These are phyloP conservation scores for Venturia nashicola DNA, from an alignment of 2,329 filamentous ascomycete genomes.

Conservation along the genomic window DNA sequence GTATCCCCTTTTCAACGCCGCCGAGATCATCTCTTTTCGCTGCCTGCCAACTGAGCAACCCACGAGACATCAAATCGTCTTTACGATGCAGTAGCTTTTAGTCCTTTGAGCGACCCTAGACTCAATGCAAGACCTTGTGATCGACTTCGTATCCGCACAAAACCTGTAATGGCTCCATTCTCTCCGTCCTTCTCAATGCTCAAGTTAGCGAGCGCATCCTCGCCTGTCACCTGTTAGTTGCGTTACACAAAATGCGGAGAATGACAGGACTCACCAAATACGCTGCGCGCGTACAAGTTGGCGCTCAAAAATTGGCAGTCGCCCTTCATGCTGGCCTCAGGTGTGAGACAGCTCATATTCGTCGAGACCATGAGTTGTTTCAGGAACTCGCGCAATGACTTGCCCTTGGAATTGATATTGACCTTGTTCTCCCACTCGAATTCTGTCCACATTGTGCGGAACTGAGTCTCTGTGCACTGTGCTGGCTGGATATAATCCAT, in stretches of 20 bases:
- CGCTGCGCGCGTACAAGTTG: slow-evolving; percentile 89
- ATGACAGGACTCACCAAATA: slow-evolving; percentile 71
- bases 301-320: slow-evolving; percentile 97
- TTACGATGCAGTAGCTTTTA: slow-evolving; percentile 40
- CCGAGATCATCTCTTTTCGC: not conserved
- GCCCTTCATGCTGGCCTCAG: slow-evolving; percentile 89
- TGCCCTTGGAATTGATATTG: slow-evolving; percentile 97
- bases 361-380: slow-evolving; percentile 93
- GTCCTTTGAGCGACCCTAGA: slow-evolving; percentile 83
- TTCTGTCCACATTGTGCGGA: slow-evolving; percentile 99
- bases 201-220: slow-evolving; percentile 94
- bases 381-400: slow-evolving; percentile 81
- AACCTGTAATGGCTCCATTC: slow-evolving; percentile 88
- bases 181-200: slow-evolving; percentile 97
- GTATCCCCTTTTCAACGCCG: not conserved
- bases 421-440: slow-evolving; percentile 99
- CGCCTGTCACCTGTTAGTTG: slow-evolving; percentile 47
- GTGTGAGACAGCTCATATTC: slow-evolving; percentile 96
- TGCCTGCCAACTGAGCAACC: not conserved
- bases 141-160: slow-evolving; percentile 93
- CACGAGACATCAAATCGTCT: not conserved
- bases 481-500: slow-evolving; percentile 99
- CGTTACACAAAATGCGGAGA: not conserved
- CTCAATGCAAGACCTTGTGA: slow-evolving; percentile 91
- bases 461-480: slow-evolving; percentile 92